Conservation (phyloP, 2,329 filamentous ascomycete species). For the Daldinia sp. region DNA sequence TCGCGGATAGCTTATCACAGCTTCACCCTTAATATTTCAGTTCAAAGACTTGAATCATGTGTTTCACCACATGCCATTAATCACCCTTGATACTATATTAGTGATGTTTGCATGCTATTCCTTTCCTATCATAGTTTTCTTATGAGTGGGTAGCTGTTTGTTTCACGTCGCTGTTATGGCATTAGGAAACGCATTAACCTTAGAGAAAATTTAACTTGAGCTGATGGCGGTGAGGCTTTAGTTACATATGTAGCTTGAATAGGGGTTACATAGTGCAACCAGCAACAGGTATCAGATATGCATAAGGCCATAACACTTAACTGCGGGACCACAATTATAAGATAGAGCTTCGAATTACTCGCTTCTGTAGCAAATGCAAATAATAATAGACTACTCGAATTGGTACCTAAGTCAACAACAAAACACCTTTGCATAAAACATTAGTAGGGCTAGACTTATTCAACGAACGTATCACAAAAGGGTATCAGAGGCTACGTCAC, state of each 20-base stretch:
- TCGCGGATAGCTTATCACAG: background rate
- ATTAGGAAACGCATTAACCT: background rate
- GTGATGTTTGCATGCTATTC: background rate
- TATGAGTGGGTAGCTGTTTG: background rate
- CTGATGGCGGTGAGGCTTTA: conserved; percentile 2
- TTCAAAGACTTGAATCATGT: background rate
- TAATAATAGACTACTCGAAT: background rate
- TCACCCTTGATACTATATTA: background rate
- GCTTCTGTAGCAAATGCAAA: conserved; percentile 5
- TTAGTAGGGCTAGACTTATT: background rate
- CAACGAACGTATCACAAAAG: conserved; percentile 1
- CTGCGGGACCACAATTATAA: background rate
- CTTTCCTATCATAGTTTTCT: background rate
- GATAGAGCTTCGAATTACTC: background rate
- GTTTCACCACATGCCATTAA: background rate
- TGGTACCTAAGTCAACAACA: background rate
- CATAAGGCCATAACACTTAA: no score
- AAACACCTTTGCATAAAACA: background rate
- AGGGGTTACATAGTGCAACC: background rate
- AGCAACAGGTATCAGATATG: no score
- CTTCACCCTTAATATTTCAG: background rate
- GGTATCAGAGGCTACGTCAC: conserved; percentile 24
- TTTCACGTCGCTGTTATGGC: conserved; percentile 1
- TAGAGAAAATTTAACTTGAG: background rate
- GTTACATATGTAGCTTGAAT: background rate